Conservation (phyloP, 345 rosid species). For the Brassica carinata region DNA sequence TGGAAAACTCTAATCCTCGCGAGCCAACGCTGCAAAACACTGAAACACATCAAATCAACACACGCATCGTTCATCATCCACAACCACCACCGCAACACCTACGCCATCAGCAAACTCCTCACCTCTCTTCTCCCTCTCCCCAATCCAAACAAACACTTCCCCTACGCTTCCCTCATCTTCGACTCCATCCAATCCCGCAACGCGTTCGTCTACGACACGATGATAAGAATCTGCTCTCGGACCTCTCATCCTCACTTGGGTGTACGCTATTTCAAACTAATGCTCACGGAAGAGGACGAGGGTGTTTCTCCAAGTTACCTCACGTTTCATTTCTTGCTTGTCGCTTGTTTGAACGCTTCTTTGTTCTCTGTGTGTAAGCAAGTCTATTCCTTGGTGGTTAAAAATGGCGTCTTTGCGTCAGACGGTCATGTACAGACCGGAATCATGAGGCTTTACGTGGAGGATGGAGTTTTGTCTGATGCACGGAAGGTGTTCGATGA, state of each 20-base stretch:
- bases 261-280: conserved; percentile 45
- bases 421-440: conserved; percentile 59
- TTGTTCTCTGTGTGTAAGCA: conserved; percentile 41
- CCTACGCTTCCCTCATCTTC: conserved; percentile 49
- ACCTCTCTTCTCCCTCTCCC: conserved; percentile 44
- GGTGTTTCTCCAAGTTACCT: conserved; percentile 42
- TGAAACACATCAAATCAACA: conserved; percentile 43
- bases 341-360: conserved; percentile 43
- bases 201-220: conserved; percentile 48
- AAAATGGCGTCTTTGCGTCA: conserved; percentile 47
- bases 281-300: conserved; percentile 36
- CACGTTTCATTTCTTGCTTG: conserved; percentile 51
- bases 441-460: conserved; percentile 40
- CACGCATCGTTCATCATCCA: conserved; percentile 49
- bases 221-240: conserved; percentile 52
- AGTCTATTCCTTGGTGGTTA: conserved; percentile 50
- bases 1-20: conserved; percentile 48
- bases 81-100: conserved; percentile 43
- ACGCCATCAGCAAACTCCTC: conserved; percentile 53
- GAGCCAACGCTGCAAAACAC: conserved; percentile 36
- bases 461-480: conserved; percentile 34
- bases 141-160: conserved; percentile 36
- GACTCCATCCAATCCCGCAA: conserved; percentile 39
- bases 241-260: conserved; percentile 45
- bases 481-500: conserved; percentile 59